These are phyloP conservation scores for Plasmodium reichenowi DNA, from an alignment of 169 alveolate species.

Conservation along the genomic window DNA sequence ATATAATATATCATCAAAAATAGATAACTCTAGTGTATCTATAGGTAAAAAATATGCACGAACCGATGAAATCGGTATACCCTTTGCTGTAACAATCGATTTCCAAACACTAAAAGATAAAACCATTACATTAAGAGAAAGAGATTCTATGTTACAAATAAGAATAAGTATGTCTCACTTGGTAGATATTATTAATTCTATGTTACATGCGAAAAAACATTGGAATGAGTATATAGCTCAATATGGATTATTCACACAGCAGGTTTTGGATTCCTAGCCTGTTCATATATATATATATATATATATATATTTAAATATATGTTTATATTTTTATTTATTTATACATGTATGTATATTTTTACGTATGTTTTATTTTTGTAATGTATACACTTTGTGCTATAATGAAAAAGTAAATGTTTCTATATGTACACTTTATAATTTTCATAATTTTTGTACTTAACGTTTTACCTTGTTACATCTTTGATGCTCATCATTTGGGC, in stretches of 20 bases:
- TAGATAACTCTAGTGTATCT: slow-evolving; percentile 94
- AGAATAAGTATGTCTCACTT: slow-evolving; percentile 86
- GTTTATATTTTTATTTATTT: too few species aligned
- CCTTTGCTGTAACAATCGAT: slow-evolving; percentile 98
- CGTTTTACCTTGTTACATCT: too few species aligned
- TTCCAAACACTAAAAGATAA: slow-evolving; percentile 93
- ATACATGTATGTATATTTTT: too few species aligned
- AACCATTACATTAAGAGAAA: slow-evolving; percentile 96
- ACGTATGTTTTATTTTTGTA: too few species aligned
- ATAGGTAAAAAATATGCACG: slow-evolving; percentile 98
- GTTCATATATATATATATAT: too few species aligned
- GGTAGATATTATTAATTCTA: slow-evolving; percentile 75
- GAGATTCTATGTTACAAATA: slow-evolving; percentile 95
- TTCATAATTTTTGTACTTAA: too few species aligned
- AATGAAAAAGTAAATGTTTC: too few species aligned
- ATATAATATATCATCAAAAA: slow-evolving; percentile 91
- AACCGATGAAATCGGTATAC: slow-evolving; percentile 98
- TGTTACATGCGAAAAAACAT: slow-evolving; percentile 75
- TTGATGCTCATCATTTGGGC: too few species aligned
- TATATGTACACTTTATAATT: too few species aligned
- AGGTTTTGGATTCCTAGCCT: slow-evolving; percentile 18
- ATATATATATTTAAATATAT: too few species aligned
- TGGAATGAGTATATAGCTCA: slow-evolving; percentile 83
- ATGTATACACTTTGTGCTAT: too few species aligned
- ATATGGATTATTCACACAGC: slow-evolving; percentile 83